phyloP scores from a whole-genome alignment of 2,329 filamentous ascomycete species.

The Diaporthe vaccinii region DNA sequence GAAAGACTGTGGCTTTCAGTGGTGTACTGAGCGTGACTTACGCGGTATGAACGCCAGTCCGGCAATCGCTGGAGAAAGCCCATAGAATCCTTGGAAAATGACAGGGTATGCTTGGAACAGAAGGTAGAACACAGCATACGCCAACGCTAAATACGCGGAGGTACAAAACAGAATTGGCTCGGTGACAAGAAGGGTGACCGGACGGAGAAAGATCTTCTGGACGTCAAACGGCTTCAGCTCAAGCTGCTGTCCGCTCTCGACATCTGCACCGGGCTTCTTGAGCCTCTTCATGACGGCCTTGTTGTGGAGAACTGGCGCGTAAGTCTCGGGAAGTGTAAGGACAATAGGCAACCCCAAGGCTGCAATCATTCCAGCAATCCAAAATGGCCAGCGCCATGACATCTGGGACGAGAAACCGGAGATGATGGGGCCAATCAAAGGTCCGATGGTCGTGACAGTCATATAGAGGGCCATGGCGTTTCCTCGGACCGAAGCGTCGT shows the following conservation, averaged over 20 bases:
- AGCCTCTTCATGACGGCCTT: background rate
- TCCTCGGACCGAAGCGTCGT: background rate
- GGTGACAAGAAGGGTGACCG: conserved; percentile 1
- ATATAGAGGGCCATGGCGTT: conserved; percentile 9
- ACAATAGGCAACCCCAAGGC: background rate
- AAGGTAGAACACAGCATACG: conserved; percentile 2
- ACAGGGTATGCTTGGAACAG: conserved; percentile 16
- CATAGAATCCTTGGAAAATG: conserved; percentile 4
- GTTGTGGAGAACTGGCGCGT: conserved; percentile 1
- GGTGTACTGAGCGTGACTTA: background rate
- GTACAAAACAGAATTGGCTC: conserved; percentile 8
- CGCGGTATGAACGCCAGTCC: conserved; percentile 17
- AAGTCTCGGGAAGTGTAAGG: conserved; percentile 3
- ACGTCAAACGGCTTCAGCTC: conserved; percentile 9
- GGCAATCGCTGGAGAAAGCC: conserved; percentile 1
- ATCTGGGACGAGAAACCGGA: conserved; percentile 15
- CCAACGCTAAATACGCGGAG: background rate
- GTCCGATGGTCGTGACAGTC: conserved; percentile 11
- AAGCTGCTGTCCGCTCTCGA: conserved; percentile 1
- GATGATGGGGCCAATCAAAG: conserved; percentile 8
- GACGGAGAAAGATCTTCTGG: conserved; percentile 6
- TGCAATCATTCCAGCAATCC: conserved; percentile 11
- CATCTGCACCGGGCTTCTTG: background rate
- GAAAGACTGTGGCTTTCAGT: background rate
- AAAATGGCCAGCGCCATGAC: conserved; percentile 16